Base-by-base conservation (phyloP, 1,284 basidiomycete genomes). In the Naganishia cerealis region DNA sequence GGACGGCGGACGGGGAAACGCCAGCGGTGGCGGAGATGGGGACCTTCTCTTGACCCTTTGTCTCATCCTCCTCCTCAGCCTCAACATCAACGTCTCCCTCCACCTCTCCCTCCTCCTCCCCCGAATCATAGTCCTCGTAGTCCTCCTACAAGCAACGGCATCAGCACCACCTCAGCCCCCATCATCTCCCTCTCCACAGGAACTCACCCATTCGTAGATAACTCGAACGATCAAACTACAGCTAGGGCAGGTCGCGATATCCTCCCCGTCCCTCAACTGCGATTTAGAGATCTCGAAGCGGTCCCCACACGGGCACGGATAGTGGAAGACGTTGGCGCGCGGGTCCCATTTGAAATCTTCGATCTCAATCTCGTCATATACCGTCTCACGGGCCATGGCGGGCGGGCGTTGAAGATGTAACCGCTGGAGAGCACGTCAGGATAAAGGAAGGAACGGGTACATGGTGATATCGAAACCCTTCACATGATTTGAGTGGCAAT, bases 221-320 rank as follows among this genome's bases (percentile, higher is more conserved):
- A 99, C 91, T 68, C 95, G 84, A 66, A 99, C 93, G 58, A 98
- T 86, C 36, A 98, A 83, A 73, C 92, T 94, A 77, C 95, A 99
- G 77, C 92, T 95, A 0, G 95, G 96, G 82, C 95, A 99, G 65
- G 87, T 93, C n/a, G 95, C 95, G 55, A 96, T 88, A 76, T 99
- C 96, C 75, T 98, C 95, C 57, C 88, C 97, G 71, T 93, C 85
- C 65, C 87, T 86, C 12, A 99, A 87, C 81, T 98, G 94, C 74
- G 83, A 82, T 72, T 89, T 87, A 21, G 92, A 89, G 74, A 99
- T 98, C 80, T 99, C 96, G 82, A 99, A 99, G 48, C 94, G 88
- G 82, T 99, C 96, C 29, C 95, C 95, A 77, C 96, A 99, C 0
- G 95, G 95, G 77, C 94, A 99, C 0, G 96, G 96, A 79, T 95